Percentiles rank a stretch among this genome's conserved stretches.
Evolutionary conservation across 1,139 yeast genomes (phyloP).

Genomic region (Diutina scorzettiae): DNA sequence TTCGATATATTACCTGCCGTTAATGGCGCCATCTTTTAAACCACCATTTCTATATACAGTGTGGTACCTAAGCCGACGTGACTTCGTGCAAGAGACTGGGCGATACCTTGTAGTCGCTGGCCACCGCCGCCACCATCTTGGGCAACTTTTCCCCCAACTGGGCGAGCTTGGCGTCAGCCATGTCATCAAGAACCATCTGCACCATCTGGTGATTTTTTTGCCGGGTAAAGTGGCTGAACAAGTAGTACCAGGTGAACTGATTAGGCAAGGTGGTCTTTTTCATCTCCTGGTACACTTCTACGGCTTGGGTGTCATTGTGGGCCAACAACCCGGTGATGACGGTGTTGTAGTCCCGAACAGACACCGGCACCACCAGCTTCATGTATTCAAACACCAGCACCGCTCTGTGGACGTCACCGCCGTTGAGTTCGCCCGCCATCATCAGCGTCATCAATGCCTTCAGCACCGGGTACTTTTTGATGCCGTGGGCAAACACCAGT

Average conservation of each 20-base stretch:
- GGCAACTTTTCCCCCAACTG: conserved; percentile 34
- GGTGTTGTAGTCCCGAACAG: conserved; percentile 45
- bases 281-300: conserved; percentile 24
- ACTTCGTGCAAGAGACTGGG: background rate
- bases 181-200: conserved; percentile 24
- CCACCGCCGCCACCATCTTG: conserved; percentile 10
- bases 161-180: conserved; percentile 16
- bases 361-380: conserved; percentile 17
- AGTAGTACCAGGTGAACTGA: conserved; percentile 43
- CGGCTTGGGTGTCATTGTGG: conserved; percentile 24
- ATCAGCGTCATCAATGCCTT: conserved; percentile 40
- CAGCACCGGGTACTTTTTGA: conserved; percentile 16
- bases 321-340: conserved; percentile 39
- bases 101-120: background rate
- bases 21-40: no score
- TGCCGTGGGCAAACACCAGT: conserved; percentile 27
- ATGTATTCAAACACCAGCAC: conserved; percentile 35
- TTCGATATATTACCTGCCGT: no score
- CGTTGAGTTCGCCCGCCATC: conserved; percentile 43
- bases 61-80: background rate
- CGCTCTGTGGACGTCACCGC: conserved; percentile 39
- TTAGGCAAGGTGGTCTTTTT: conserved; percentile 31
- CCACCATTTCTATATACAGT: background rate
- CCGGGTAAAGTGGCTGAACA: conserved; percentile 33
- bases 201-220: conserved; percentile 18